Percentiles rank a stretch among this genome's conserved stretches.
Evolutionary conservation across 2,329 filamentous ascomycete genomes (phyloP).

Genomic region (Claviceps sp.): DNA sequence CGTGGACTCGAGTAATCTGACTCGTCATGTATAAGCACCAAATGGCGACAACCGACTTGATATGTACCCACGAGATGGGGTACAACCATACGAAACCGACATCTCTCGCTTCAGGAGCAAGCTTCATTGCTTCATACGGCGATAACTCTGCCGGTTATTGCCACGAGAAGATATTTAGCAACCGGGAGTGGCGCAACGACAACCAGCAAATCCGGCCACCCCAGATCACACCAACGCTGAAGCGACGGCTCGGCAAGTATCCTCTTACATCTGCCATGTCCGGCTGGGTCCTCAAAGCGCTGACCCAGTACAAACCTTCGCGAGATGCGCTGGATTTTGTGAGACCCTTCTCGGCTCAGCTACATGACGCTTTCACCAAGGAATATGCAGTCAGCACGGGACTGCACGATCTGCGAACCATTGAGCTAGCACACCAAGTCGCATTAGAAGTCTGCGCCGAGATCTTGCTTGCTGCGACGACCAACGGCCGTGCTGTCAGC

Average conservation of each 20-base stretch:
- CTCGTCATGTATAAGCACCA: background rate
- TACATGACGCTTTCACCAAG: background rate
- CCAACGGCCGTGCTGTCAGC: background rate
- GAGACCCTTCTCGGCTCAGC: background rate
- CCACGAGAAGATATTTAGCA: background rate
- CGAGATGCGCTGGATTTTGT: background rate
- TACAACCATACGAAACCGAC: background rate
- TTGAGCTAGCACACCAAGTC: constrained; percentile 3
- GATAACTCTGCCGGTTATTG: background rate
- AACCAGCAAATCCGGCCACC: background rate
- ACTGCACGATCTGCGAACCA: constrained; percentile 1
- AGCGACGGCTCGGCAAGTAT: background rate
- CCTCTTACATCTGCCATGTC: constrained; percentile 3
- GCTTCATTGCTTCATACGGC: background rate
- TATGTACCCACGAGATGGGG: background rate
- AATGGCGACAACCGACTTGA: background rate
- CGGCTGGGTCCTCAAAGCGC: background rate
- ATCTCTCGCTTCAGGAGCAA: background rate
- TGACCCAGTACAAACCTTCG: background rate
- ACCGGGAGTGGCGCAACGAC: background rate
- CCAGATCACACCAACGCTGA: background rate
- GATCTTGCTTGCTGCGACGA: constrained; percentile 2
- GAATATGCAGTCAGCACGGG: constrained; percentile 1
- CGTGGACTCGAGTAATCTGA: background rate
- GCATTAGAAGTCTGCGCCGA: constrained; percentile 2